These are phyloP conservation scores for Dentipellis fragilis DNA, from an alignment of 768 basidiomycete species.

Conservation along the genomic window DNA sequence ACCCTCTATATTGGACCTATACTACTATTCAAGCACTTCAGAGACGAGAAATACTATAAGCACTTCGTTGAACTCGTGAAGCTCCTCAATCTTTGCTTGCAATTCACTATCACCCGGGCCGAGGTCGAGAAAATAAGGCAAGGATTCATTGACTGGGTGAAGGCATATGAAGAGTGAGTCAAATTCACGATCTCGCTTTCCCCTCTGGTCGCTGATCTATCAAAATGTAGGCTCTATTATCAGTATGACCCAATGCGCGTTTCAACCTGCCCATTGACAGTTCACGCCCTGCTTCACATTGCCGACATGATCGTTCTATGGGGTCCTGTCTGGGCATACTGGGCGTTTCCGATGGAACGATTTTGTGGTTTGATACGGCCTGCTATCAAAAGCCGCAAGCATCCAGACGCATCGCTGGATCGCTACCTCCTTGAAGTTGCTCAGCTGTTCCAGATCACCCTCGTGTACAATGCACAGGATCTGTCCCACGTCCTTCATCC, in stretches of 20 bases:
- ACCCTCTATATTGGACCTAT: slow-evolving; percentile 28
- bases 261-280: slow-evolving; percentile 21
- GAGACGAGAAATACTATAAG: slow-evolving; percentile 23
- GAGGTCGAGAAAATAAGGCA: slow-evolving; percentile 19
- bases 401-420: slow-evolving; percentile 5
- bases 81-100: slow-evolving; percentile 27
- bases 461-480: neutral
- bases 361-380: slow-evolving; percentile 17
- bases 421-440: neutral
- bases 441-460: neutral
- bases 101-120: slow-evolving; percentile 22
- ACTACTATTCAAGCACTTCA: slow-evolving; percentile 26
- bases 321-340: slow-evolving; percentile 18
- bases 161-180: slow-evolving; percentile 28
- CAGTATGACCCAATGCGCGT: slow-evolving; percentile 16
- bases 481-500: neutral
- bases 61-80: slow-evolving; percentile 32
- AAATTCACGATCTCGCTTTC: too few relatives aligned
- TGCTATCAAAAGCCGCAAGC: slow-evolving; percentile 13
- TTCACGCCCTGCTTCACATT: slow-evolving; percentile 24
- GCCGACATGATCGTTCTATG: slow-evolving; percentile 16
- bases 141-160: slow-evolving; percentile 28
- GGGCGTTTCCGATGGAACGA: slow-evolving; percentile 24
- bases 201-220: neutral
- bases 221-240: slow-evolving; percentile 18